These are phyloP conservation scores for Skeletonema costatum DNA, from an alignment of 108 stramenopile genomes.

Conservation along the genomic window DNA sequence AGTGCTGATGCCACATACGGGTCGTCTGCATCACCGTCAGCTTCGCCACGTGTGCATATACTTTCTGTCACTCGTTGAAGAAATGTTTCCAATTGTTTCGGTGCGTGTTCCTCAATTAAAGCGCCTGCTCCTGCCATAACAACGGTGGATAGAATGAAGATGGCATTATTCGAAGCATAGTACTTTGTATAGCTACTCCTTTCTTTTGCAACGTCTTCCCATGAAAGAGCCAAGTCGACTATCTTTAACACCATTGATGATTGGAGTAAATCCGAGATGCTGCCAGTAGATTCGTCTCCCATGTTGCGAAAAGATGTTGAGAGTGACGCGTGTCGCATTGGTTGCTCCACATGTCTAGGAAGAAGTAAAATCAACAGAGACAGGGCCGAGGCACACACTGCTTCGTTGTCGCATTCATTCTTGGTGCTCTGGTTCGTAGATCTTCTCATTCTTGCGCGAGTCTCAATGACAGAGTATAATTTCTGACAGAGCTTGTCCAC, in stretches of 20 bases:
- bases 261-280: conserved; percentile 37
- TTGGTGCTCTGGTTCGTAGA: conserved; percentile 21
- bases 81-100: conserved; percentile 20
- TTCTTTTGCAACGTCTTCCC: conserved; percentile 13
- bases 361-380: conserved; percentile 36
- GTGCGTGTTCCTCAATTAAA: conserved; percentile 17
- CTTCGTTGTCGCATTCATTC: conserved; percentile 36
- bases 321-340: conserved; percentile 5
- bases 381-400: conserved; percentile 34
- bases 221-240: conserved; percentile 37
- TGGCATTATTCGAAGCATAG: conserved; percentile 20
- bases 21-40: neutral
- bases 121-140: conserved; percentile 28
- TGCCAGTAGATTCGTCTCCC: conserved; percentile 24
- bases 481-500: conserved; percentile 44
- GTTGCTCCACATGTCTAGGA: conserved; percentile 19
- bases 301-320: conserved; percentile 42
- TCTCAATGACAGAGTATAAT: conserved; percentile 38
- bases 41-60: conserved; percentile 17
- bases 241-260: conserved; percentile 42
- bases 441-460: conserved; percentile 29
- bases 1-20: conserved; percentile 29
- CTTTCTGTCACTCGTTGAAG: conserved; percentile 12
- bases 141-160: conserved; percentile 25
- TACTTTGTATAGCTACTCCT: neutral